These are phyloP conservation scores for Wallemia ichthyophaga DNA, from an alignment of 1,284 basidiomycete genomes.

Conservation along the genomic window DNA sequence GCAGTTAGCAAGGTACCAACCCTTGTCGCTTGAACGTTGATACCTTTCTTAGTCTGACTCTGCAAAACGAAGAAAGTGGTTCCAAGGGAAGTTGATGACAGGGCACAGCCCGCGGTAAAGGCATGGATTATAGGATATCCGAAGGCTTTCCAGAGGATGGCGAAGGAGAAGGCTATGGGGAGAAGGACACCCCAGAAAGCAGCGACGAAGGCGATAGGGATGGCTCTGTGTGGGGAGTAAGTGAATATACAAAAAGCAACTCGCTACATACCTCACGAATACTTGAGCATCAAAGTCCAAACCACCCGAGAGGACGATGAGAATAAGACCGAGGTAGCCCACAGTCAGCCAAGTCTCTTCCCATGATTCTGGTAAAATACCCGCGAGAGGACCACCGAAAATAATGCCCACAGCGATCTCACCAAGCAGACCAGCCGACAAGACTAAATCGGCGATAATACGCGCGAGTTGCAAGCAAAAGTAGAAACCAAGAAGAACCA, in stretches of 20 bases:
- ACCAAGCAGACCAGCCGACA: slow-evolving; percentile 16
- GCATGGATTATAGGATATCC: slow-evolving; percentile 17
- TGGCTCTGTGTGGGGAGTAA: background rate
- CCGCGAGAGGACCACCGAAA: slow-evolving; percentile 21
- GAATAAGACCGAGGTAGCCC: slow-evolving; percentile 24
- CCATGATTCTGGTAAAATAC: slow-evolving; percentile 18
- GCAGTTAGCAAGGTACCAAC: slow-evolving; percentile 21
- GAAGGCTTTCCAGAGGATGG: slow-evolving; percentile 9
- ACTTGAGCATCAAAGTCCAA: background rate
- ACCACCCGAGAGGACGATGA: slow-evolving; percentile 24
- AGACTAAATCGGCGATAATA: slow-evolving; percentile 10
- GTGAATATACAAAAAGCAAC: background rate
- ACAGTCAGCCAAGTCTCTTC: slow-evolving; percentile 19
- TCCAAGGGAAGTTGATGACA: slow-evolving; percentile 25
- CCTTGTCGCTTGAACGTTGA: slow-evolving; percentile 19
- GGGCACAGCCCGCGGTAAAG: slow-evolving; percentile 24
- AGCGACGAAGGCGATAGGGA: background rate
- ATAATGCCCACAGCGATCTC: slow-evolving; percentile 23
- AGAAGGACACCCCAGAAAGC: slow-evolving; percentile 16
- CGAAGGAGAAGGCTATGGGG: slow-evolving; percentile 11
- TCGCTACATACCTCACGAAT: background rate
- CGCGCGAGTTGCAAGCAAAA: slow-evolving; percentile 15
- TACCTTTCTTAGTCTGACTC: slow-evolving; percentile 6
- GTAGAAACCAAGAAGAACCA: slow-evolving; percentile 16
- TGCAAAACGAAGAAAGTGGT: slow-evolving; percentile 24